These are phyloP conservation scores for Camelina neglecta DNA, from an alignment of 345 rosid genomes.

Conservation along the genomic window DNA sequence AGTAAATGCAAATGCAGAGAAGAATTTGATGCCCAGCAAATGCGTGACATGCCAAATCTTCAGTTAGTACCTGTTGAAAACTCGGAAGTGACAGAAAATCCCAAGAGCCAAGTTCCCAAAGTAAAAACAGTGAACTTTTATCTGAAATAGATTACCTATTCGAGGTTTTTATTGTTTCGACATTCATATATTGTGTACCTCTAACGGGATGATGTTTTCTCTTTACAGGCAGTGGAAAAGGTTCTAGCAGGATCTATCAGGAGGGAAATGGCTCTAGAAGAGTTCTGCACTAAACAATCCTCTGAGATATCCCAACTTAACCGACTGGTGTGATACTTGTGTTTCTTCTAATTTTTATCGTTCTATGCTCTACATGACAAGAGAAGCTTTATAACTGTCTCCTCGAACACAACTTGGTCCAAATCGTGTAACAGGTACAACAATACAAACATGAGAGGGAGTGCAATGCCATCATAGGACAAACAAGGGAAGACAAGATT, in stretches of 20 bases:
- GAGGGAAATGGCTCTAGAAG: background rate
- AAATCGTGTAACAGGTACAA: background rate
- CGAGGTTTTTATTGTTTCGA: background rate
- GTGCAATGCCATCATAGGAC: background rate
- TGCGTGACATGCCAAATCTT: constrained; percentile 52
- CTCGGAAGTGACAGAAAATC: constrained; percentile 43
- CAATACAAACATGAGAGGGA: background rate
- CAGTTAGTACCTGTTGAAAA: constrained; percentile 66
- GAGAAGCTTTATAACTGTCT: background rate
- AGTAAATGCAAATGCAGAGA: constrained; percentile 57
- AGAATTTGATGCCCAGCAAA: constrained; percentile 48
- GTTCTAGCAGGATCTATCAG: constrained; percentile 53
- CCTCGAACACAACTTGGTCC: background rate
- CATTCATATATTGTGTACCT: background rate
- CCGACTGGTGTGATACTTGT: constrained; percentile 63
- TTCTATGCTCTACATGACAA: background rate
- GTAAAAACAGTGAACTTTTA: background rate
- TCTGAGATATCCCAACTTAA: constrained; percentile 78
- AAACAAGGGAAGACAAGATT: background rate
- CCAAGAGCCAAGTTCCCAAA: background rate
- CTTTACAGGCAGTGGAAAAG: constrained; percentile 79
- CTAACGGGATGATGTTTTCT: background rate
- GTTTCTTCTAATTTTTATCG: background rate
- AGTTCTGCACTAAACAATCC: constrained; percentile 60
- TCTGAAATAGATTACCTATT: background rate